Conservation (phyloP, 2,329 filamentous ascomycete species). For the Cladophialophora carrionii region DNA sequence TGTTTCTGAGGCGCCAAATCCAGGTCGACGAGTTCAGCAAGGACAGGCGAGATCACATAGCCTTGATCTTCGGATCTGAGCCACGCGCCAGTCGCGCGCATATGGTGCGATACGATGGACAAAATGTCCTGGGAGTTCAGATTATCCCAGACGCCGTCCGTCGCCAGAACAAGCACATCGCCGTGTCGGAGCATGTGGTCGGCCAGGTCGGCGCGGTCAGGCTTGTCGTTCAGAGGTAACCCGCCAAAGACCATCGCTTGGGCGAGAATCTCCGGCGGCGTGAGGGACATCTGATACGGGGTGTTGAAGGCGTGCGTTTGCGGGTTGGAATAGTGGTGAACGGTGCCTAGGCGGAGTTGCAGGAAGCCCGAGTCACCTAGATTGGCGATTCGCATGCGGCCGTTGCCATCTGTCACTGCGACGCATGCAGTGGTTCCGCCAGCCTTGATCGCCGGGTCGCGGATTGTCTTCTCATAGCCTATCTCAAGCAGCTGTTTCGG, state of each 20-base stretch:
- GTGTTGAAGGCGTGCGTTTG: constrained; percentile 99
- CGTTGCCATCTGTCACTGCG: constrained; percentile 73
- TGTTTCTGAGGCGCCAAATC: constrained; percentile 47
- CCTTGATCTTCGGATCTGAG: constrained; percentile 59
- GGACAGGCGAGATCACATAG: constrained; percentile 64
- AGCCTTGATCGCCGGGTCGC: constrained; percentile 72
- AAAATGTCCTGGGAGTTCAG: constrained; percentile 88
- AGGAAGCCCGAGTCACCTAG: constrained; percentile 94
- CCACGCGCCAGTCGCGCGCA: constrained; percentile 78
- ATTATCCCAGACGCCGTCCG: constrained; percentile 96
- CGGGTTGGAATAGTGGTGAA: constrained; percentile 78
- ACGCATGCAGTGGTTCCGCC: constrained; percentile 92
- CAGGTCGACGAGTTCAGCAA: constrained; percentile 58
- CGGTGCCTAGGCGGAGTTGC: constrained; percentile 79
- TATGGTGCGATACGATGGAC: constrained; percentile 73
- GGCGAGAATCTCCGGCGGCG: constrained; percentile 76
- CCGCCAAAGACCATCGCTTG: constrained; percentile 85
- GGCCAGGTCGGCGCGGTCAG: constrained; percentile 79
- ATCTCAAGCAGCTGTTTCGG: constrained; percentile 75
- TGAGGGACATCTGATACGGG: constrained; percentile 87
- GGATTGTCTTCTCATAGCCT: constrained; percentile 80
- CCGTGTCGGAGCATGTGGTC: constrained; percentile 80
- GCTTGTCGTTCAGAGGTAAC: constrained; percentile 77
- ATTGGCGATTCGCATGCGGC: constrained; percentile 84
- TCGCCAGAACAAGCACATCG: constrained; percentile 90